Percentiles rank a stretch among this genome's conserved stretches.
Evolutionary conservation across 768 basidiomycete genomes (phyloP).

Genomic region (Phanerochaete sordida): DNA sequence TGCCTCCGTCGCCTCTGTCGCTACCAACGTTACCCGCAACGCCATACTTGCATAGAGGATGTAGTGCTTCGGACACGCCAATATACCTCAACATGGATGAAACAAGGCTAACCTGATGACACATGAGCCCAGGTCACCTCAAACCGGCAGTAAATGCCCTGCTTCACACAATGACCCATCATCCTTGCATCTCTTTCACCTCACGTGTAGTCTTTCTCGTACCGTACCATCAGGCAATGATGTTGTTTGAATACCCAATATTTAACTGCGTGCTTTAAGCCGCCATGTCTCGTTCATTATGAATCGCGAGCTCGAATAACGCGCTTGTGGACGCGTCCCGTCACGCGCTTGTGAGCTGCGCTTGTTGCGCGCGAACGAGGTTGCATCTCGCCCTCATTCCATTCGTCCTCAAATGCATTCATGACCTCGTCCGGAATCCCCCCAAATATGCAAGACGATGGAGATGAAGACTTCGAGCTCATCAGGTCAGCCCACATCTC

Average conservation of each 20-base stretch:
- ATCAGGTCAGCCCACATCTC: constrained; percentile 26
- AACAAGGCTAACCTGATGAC: no score
- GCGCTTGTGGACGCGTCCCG: neutral
- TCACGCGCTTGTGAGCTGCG: constrained; percentile 1
- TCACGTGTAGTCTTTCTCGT: no score
- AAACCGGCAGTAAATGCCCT: neutral
- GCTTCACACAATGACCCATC: neutral
- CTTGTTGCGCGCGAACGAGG: neutral
- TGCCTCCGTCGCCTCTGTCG: neutral
- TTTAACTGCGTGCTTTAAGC: neutral
- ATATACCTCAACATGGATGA: neutral
- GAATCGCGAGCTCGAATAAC: no score
- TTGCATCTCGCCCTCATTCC: neutral
- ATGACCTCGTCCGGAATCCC: constrained; percentile 2
- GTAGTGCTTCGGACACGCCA: neutral
- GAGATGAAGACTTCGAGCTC: constrained; percentile 20
- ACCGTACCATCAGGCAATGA: neutral
- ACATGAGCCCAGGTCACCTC: no score
- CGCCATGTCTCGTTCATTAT: neutral
- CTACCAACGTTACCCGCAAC: constrained; percentile 6
- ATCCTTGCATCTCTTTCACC: no score
- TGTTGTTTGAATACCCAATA: constrained; percentile 1
- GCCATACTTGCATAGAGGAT: neutral
- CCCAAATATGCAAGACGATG: constrained; percentile 6
- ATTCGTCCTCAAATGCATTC: constrained; percentile 3